A percentile compares a stretch with the other conserved stretches of the same genome.
Conservation (phyloP, 306 rosid genomes). For the Potentilla sterilis region DNA sequence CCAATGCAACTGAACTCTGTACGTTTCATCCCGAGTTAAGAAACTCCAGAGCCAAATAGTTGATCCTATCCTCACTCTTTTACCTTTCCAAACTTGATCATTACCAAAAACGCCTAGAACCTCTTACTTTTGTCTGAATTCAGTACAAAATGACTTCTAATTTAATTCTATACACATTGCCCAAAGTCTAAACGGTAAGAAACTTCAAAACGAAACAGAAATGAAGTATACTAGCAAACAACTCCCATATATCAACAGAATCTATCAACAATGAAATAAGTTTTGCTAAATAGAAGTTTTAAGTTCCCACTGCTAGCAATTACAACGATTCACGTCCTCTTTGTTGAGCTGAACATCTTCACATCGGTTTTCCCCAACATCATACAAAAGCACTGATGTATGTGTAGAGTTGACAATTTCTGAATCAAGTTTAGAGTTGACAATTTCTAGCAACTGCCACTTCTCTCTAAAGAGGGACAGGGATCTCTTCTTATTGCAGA, state of each 20-base stretch:
- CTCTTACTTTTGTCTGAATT: not conserved
- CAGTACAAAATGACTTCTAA: not conserved
- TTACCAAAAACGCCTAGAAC: not conserved
- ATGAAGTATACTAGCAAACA: too few species aligned
- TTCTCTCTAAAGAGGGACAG: slow-evolving; percentile 24
- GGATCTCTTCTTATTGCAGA: slow-evolving; percentile 64
- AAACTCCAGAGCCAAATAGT: too few species aligned
- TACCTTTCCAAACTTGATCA: too few species aligned
- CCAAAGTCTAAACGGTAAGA: too few species aligned
- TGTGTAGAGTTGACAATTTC: too few species aligned
- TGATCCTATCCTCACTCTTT: too few species aligned
- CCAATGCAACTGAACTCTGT: too few species aligned
- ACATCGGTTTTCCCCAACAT: not conserved
- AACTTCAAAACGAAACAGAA: too few species aligned
- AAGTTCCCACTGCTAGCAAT: not conserved
- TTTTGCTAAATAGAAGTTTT: not conserved
- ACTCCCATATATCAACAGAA: too few species aligned
- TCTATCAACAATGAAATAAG: too few species aligned
- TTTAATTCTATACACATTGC: too few species aligned
- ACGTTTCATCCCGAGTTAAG: too few species aligned
- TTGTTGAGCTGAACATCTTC: not conserved
- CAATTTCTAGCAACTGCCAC: not conserved
- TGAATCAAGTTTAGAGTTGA: not conserved
- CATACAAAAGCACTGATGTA: not conserved
- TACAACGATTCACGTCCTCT: not conserved